Evolutionary conservation across 352 stramenopile species (phyloP), one percentile per base, ranked within the genome.

Genomic region (Phytophthora pistaciae): DNA sequence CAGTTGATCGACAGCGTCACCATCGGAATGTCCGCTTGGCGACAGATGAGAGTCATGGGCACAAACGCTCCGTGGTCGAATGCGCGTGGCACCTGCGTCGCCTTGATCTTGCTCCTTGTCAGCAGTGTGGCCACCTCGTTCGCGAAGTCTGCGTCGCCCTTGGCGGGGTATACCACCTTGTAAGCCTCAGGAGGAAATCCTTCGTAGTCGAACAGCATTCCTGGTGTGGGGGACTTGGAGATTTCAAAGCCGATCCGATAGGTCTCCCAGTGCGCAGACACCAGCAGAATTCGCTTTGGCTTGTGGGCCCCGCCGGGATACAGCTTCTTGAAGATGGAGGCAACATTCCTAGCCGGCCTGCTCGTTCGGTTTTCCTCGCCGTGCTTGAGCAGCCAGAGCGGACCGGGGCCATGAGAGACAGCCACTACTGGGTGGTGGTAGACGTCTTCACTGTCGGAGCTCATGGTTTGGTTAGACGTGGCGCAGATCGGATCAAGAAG

Each of bases 61-160:
- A 98, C 81, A 71, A 97, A 98, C 13, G 93, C 80, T 21, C 91
- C 93, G 79, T 98, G 93, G 79, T 98, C 93, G 63, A 87, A 96
- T 5, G 88, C 91, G 42, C 92, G 80, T 29, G 79, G 65, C 3
- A 73, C 52, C 42, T 96, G 79, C 53, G 73, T 66, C 27, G 72
- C 75, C 31, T 64, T 69, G 49, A 97, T 84, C 53, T 91, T 90
- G 33, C 76, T 76, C n/a, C 70, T 72, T 20, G 66, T 49, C 14
- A 98, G 69, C 4, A 96, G 31, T 1, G 59, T 50, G 21, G 89
- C 58, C 54, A 98, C 90, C 63, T 85, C 58, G 16, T 90, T 64
- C 8, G 91, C 91, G 21, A 98, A 78, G 21, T 75, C 74, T 1
- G 79, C 74, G 71, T 91, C 74, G 21, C 91, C 91, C 29, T 87